Evolutionary conservation across 2,329 filamentous ascomycete species (phyloP).

Genomic region (Fusarium multiceps): DNA sequence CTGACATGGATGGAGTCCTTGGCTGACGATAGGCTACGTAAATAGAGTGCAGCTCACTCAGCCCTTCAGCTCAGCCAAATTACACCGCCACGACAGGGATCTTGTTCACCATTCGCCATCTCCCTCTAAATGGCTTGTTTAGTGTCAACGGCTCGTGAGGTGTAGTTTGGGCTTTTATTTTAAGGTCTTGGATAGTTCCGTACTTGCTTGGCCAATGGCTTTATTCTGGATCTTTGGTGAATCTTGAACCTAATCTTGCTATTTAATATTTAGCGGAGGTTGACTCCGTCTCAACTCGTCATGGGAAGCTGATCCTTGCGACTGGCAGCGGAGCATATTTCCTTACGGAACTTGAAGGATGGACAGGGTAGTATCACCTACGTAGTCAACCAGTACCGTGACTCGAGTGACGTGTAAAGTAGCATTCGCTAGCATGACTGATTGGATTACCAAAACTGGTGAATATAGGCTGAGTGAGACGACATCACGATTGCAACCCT

Average conservation of each 20-base stretch:
- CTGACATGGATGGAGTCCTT: slow-evolving; percentile 14
- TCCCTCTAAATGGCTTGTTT: background rate
- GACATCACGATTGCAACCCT: background rate
- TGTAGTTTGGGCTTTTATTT: background rate
- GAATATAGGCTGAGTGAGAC: slow-evolving; percentile 18
- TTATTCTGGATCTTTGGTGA: background rate
- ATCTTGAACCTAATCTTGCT: background rate
- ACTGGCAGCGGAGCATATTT: background rate
- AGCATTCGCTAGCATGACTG: background rate
- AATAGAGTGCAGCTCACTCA: slow-evolving; percentile 3
- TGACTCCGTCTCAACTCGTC: background rate
- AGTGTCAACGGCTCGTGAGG: background rate
- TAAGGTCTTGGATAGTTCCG: background rate
- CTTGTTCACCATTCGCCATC: background rate
- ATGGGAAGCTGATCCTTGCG: background rate
- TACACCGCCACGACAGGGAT: slow-evolving; percentile 16
- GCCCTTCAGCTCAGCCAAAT: background rate
- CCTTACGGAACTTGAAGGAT: background rate
- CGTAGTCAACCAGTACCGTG: background rate
- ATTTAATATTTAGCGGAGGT: background rate
- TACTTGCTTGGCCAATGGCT: background rate
- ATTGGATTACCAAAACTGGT: background rate
- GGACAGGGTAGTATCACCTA: background rate
- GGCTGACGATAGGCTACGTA: slow-evolving; percentile 3
- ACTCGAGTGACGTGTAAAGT: background rate